These are phyloP conservation scores for Recurvomyces mirabilis DNA, from an alignment of 495 filamentous ascomycete genomes.

Conservation along the genomic window DNA sequence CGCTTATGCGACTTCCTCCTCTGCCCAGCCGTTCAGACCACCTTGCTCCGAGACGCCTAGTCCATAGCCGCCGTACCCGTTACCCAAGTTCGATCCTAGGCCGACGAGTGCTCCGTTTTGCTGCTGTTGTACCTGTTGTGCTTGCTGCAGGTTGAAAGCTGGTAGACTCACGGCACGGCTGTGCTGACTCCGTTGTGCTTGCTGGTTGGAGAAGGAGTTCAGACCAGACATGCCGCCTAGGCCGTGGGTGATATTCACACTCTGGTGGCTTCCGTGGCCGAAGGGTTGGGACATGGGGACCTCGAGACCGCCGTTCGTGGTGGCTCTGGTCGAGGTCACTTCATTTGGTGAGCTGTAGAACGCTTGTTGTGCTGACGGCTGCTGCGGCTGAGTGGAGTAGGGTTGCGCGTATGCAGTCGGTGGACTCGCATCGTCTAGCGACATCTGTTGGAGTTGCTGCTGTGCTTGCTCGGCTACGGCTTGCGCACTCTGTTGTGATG, in stretches of 20 bases:
- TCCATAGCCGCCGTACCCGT: slow-evolving; percentile 41
- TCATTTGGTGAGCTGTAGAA: slow-evolving; percentile 35
- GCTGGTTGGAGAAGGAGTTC: slow-evolving; percentile 1
- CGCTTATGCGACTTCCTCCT: slow-evolving; percentile 20
- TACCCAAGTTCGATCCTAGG: slow-evolving; percentile 4
- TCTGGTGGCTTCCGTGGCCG: slow-evolving; percentile 42
- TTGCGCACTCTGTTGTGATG: slow-evolving; percentile 42
- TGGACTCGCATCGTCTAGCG: slow-evolving; percentile 20
- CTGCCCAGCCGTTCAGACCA: slow-evolving; percentile 49
- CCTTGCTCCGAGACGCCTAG: slow-evolving; percentile 53
- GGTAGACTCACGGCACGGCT: slow-evolving; percentile 14
- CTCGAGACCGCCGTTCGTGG: slow-evolving; percentile 3
- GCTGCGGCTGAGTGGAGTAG: slow-evolving; percentile 36
- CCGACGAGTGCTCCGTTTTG: slow-evolving; percentile 2
- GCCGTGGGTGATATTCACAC: slow-evolving; percentile 45
- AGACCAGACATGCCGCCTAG: neutral
- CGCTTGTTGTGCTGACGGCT: slow-evolving; percentile 33
- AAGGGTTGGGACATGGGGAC: slow-evolving; percentile 29
- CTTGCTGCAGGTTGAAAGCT: slow-evolving; percentile 16
- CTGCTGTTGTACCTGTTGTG: slow-evolving; percentile 14
- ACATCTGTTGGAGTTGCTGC: slow-evolving; percentile 5
- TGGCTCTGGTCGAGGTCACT: slow-evolving; percentile 4
- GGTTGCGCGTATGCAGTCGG: neutral
- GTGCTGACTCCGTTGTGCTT: slow-evolving; percentile 6
- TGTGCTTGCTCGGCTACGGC: slow-evolving; percentile 36